These are phyloP conservation scores for Cylindrotheca fusiformis DNA, from an alignment of 108 stramenopile genomes.

Conservation along the genomic window DNA sequence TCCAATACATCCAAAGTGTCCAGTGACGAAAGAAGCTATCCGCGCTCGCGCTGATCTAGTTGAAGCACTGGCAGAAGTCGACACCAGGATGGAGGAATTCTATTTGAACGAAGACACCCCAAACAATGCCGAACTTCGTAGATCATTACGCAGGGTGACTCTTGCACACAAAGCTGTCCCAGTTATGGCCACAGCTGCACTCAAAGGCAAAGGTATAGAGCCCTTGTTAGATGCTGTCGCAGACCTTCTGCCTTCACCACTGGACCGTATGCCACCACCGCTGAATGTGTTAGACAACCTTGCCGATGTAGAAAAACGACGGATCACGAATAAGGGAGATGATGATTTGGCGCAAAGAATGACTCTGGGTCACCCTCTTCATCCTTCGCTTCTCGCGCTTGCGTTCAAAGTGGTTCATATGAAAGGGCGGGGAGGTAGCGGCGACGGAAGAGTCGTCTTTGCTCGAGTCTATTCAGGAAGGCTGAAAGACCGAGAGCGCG, in stretches of 20 bases:
- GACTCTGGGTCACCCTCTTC: conserved; percentile 69
- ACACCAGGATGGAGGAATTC: conserved; percentile 77
- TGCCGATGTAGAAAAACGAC: background rate
- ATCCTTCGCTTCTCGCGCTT: conserved; percentile 70
- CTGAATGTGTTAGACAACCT: conserved; percentile 39
- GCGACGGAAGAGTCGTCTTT: conserved; percentile 89
- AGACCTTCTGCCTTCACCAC: conserved; percentile 91
- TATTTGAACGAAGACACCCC: conserved; percentile 70
- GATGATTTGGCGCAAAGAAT: conserved; percentile 19
- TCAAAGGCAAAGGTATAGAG: conserved; percentile 92
- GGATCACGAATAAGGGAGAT: background rate
- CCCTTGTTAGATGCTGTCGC: conserved; percentile 91
- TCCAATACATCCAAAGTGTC: conserved; percentile 32
- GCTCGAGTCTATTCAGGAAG: conserved; percentile 84
- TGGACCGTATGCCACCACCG: conserved; percentile 77
- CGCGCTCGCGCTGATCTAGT: conserved; percentile 59
- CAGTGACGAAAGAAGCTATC: conserved; percentile 50
- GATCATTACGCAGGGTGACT: conserved; percentile 71
- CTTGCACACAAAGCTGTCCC: conserved; percentile 61
- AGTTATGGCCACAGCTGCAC: conserved; percentile 81
- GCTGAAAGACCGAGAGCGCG: conserved; percentile 53
- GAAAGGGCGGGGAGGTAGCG: conserved; percentile 86
- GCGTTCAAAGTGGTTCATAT: conserved; percentile 92
- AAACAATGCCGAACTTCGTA: conserved; percentile 56
- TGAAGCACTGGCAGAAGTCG: conserved; percentile 71